Base-by-base conservation (phyloP, 768 basidiomycete species). In the Auriscalpium vulgare region DNA sequence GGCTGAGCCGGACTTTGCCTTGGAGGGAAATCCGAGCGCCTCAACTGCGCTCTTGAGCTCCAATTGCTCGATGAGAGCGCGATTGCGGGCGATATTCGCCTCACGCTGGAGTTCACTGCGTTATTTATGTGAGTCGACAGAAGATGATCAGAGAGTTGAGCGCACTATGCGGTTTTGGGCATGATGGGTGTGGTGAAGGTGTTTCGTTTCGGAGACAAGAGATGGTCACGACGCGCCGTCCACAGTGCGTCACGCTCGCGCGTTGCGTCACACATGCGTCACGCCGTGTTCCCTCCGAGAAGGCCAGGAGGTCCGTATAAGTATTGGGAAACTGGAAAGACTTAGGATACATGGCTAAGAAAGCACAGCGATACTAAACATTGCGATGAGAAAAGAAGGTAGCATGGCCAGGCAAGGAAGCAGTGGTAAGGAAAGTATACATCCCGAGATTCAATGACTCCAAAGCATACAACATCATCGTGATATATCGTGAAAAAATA, bases 61-160 rank as follows among this genome's bases (percentile, higher is more conserved):
- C 16, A 92, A 78, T 64, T 88, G 71, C 60, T 87, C 83, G 38
- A 93, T 75, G 9, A 91, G 73, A 3, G 81, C 84, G 45, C 81
- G 83, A 66, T 93, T 93, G 51, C 87, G 79, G 11, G 87, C 88
- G 47, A 92, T 90, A 63, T 90, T 92, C 9, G 82, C 84, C 66
- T 88, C 83, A 17, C 90, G 83, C 61, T 90, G 85, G 19, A 78
- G 71, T 70, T 91, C 90, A 45, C 81, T 82, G 54, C 44, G 11
- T 23, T 60, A 23, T 21, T 43, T 45, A 17, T 54, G 36, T 11
- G 1, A 1, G 11, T 38, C 2, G 11, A 13, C 4, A 4, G 17
- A 0, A n/a, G 21, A 35, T 11, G 16, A n/a, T 17, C n/a, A 10
- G n/a, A 46, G 17, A 14, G 34, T 4, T 29, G 52, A 14, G 50